Percentiles rank a stretch among this genome's conserved stretches.
These are phyloP conservation scores for Daldinia loculata DNA, from an alignment of 495 filamentous ascomycete species.

Conservation along the genomic window DNA sequence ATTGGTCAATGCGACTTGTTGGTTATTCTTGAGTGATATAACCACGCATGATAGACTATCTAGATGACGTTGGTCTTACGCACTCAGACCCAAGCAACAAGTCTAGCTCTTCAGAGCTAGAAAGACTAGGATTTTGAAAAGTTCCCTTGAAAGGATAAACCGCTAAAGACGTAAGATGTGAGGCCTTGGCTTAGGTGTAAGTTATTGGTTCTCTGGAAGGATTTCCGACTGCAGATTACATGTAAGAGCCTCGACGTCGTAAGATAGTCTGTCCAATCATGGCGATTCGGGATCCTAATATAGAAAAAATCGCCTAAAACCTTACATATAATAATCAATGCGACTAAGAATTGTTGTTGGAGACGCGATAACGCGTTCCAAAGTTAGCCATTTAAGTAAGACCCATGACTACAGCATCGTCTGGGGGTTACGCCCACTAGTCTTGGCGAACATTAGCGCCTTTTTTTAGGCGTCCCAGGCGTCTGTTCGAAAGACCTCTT, in stretches of 20 bases:
- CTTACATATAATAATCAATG: background rate
- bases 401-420: background rate
- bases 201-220: background rate
- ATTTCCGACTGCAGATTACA: constrained; percentile 2
- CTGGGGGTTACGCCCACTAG: background rate
- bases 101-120: background rate
- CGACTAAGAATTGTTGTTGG: background rate
- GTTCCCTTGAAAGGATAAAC: background rate
- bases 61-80: background rate
- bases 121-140: background rate
- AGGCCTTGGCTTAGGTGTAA: background rate
- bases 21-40: background rate
- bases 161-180: background rate
- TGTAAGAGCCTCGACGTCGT: constrained; percentile 2
- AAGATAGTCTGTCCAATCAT: constrained; percentile 2
- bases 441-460: background rate
- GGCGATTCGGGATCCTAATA: background rate
- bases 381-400: background rate
- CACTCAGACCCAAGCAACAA: background rate
- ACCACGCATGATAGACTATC: background rate
- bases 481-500: background rate
- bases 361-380: background rate
- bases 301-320: background rate
- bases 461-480: background rate
- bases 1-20: background rate